Base-by-base conservation (phyloP, 2,329 filamentous ascomycete genomes). In the Xylaria sp. region DNA sequence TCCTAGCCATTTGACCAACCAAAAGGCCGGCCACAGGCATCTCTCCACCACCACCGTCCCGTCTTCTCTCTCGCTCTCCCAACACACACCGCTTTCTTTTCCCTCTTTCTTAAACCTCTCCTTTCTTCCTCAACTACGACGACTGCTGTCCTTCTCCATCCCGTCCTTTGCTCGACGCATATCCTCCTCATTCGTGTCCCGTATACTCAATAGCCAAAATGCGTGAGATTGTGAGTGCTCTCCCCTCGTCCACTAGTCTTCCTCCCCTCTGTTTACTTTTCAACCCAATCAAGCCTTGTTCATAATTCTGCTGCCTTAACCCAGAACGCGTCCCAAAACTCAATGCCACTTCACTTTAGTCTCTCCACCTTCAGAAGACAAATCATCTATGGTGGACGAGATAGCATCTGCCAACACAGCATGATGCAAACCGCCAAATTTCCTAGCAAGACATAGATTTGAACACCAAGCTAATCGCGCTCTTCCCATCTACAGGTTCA, bases 191-290 rank as follows among this genome's bases (percentile, higher is more conserved):
- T 64, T 66, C 39, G 71, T 74, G 71, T 77, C 70, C 67, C 67
- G 71, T 73, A 75, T 69, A 71, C 74, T 71, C 74, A 76, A 78
- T 77, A 78, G 78, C 79, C 88, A 91, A 85, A 75, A 92, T 92
- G 90, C 89, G 90, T 89, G 90, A 92, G 86, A 92, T 92, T 81
- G 89, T 91, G 85, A 83, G 89, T 89, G 62, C 69, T 71, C 67
- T 59, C 66, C 39, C 55, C 4, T 6, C 18, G 5, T 72, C 23
- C 62, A 46, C 9, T n/a, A 3, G 50, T n/a, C 62, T 23, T 18
- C 65, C 58, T 54, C 60, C 66, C 63, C 69, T 69, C 64, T 76
- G 73, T 77, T 74, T 75, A 74, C 71, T 72, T 74, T 57, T 55
- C 55, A 63, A 63, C 65, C 69, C 62, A 63, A 70, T 62, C 59